Base-by-base conservation (phyloP, 2,329 filamentous ascomycete genomes). In the Tympanopsis confertula region DNA sequence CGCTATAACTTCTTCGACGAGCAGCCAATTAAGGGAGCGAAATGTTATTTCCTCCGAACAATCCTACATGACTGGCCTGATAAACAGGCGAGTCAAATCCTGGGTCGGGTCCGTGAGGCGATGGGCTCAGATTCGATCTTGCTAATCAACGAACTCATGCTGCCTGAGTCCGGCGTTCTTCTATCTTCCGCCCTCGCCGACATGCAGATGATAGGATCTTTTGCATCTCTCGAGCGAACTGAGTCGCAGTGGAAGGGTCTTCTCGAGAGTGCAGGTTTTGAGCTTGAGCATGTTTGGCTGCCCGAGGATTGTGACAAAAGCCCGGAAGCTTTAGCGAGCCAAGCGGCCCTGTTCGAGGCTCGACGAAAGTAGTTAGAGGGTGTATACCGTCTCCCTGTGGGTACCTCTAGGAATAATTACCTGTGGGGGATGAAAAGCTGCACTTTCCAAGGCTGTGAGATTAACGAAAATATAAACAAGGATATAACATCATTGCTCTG, bases 51-150 rank as follows among this genome's bases (percentile, higher is more conserved):
- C 38, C 36, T 49, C 35, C 45, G 46, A 20, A 44, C 38, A 17
- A 44, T 50, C 28, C 35, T 47, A 18, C 50, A 52, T 35, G 47
- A 52, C 35, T 51, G 48, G 48, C 35, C 42, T 13, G 49, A 51
- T 37, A 42, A 48, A 10, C 41, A 45, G 5, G 39, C 40, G n/a
- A 19, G 37, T 17, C 40, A 41, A 13, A 45, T 50, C 19, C 42
- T 51, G 19, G 41, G 39, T 14, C 41, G 41, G 19, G 41, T 45
- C 13, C 39, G 45, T 2, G 39, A 40, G 26, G 48, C 42, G 10
- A 38, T 46, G 36, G 40, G 26, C 35, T 37, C 40, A 12, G 42
- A 42, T 38, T 22, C 40, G 22, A 10, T 26, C 7, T 26, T 26
- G 22, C 22, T 26, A 7, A 26, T 26, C 22, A 26, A 26, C n/a